A percentile compares a stretch with the other conserved stretches of the same genome.
phyloP scores from a whole-genome alignment of 2,329 filamentous ascomycete genomes.

The Alternaria dauci region DNA sequence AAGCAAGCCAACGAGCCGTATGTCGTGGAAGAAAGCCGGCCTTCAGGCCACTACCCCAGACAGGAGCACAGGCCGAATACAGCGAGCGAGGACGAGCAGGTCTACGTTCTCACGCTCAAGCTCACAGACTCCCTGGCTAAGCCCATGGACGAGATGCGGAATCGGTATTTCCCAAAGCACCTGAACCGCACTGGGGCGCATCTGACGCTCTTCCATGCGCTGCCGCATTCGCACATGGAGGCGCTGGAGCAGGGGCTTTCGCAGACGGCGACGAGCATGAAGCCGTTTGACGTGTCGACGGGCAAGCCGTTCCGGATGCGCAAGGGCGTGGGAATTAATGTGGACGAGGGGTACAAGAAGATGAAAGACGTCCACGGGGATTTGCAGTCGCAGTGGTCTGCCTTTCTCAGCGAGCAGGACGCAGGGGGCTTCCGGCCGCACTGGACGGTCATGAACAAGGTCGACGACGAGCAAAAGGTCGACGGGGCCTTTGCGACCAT shows the following conservation, averaged over 20 bases:
- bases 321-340: conserved; percentile 52
- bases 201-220: conserved; percentile 57
- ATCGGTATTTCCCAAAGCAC: conserved; percentile 53
- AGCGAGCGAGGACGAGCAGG: conserved; percentile 38
- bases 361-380: conserved; percentile 48
- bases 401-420: conserved; percentile 56
- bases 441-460: conserved; percentile 60
- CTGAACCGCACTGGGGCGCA: conserved; percentile 56
- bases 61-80: conserved; percentile 46
- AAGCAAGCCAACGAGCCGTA: conserved; percentile 10
- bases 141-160: conserved; percentile 52
- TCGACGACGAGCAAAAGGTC: conserved; percentile 52
- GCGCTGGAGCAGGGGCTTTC: conserved; percentile 47
- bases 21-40: conserved; percentile 14
- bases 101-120: conserved; percentile 56
- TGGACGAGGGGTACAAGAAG: conserved; percentile 43
- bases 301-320: conserved; percentile 53
- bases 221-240: conserved; percentile 52
- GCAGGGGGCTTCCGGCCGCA: conserved; percentile 51
- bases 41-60: conserved; percentile 13
- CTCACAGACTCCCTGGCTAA: conserved; percentile 50
- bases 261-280: conserved; percentile 37
- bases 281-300: conserved; percentile 50
- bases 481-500: conserved; percentile 49
- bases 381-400: conserved; percentile 48